phyloP scores from a whole-genome alignment of 768 basidiomycete species.

The Termitomyces sp. region DNA sequence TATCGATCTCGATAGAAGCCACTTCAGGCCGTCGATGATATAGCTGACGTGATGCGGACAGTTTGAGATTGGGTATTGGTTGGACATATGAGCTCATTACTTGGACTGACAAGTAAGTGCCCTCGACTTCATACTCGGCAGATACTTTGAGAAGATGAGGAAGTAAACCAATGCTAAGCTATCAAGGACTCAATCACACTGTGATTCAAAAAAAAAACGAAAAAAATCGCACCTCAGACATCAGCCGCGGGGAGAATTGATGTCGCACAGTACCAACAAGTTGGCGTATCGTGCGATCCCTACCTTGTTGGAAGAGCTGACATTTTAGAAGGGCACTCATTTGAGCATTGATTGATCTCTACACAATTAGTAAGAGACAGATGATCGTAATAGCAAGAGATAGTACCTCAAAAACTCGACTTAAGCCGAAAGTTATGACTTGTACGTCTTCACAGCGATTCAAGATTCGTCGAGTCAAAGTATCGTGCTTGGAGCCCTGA shows the following conservation, averaged over 20 bases:
- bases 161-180: slow-evolving; percentile 27
- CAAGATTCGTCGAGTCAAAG: slow-evolving; percentile 26
- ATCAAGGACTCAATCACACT: slow-evolving; percentile 15
- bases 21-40: slow-evolving; percentile 47
- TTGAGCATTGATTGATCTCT: slow-evolving; percentile 50
- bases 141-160: slow-evolving; percentile 42
- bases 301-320: slow-evolving; percentile 27
- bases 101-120: slow-evolving; percentile 43
- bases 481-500: slow-evolving; percentile 26
- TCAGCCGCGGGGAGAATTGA: slow-evolving; percentile 68
- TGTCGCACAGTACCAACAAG: slow-evolving; percentile 73
- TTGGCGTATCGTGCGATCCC: background rate
- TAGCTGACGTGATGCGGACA: slow-evolving; percentile 50
- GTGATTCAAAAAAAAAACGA: slow-evolving; percentile 15
- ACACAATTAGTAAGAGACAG: slow-evolving; percentile 2
- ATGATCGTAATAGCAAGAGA: slow-evolving; percentile 10
- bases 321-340: slow-evolving; percentile 43
- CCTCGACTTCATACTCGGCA: slow-evolving; percentile 47
- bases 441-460: slow-evolving; percentile 36
- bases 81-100: slow-evolving; percentile 34
- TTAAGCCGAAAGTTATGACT: slow-evolving; percentile 34
- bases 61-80: slow-evolving; percentile 38
- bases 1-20: slow-evolving; percentile 42
- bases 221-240: slow-evolving; percentile 39
- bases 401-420: slow-evolving; percentile 45